Evolutionary conservation across 768 basidiomycete species (phyloP).

Genomic region (Leucosporidium scottii): DNA sequence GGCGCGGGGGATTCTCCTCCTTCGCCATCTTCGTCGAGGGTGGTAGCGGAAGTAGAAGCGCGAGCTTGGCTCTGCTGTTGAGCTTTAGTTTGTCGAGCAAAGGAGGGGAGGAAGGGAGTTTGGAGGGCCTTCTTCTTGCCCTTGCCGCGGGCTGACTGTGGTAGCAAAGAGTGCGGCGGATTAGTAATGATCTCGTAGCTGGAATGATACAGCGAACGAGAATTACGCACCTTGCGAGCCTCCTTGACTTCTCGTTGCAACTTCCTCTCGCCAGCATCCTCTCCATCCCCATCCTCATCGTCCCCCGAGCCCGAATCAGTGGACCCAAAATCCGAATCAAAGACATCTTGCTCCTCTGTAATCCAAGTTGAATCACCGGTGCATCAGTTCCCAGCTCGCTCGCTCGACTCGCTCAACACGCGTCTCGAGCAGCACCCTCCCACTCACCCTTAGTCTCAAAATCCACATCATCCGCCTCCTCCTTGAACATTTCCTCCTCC

Average conservation of each 20-base stretch:
- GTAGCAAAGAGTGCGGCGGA: no score
- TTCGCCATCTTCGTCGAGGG: slow-evolving; percentile 12
- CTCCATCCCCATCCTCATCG: slow-evolving; percentile 52
- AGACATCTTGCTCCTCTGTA: slow-evolving; percentile 71
- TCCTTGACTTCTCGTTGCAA: slow-evolving; percentile 30
- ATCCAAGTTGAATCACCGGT: background rate
- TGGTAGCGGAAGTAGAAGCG: slow-evolving; percentile 27
- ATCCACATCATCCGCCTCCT: slow-evolving; percentile 66
- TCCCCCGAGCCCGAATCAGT: slow-evolving; percentile 57
- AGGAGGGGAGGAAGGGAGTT: slow-evolving; percentile 24
- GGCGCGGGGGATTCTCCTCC: background rate
- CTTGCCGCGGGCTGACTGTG: slow-evolving; percentile 24
- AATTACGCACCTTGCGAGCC: slow-evolving; percentile 24
- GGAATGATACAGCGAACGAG: no score
- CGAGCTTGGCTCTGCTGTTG: slow-evolving; percentile 12
- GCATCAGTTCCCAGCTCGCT: background rate
- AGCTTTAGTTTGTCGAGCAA: slow-evolving; percentile 25
- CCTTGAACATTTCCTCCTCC: slow-evolving; percentile 52
- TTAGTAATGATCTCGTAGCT: no score
- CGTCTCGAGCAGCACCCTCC: no score
- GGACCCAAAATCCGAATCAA: slow-evolving; percentile 76
- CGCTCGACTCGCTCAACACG: background rate
- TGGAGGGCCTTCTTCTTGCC: slow-evolving; percentile 25
- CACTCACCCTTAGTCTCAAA: slow-evolving; percentile 59
- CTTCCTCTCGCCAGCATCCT: slow-evolving; percentile 50